Evolutionary conservation across 1,139 yeast species (phyloP).

Genomic region (Maudiozyma humilis): DNA sequence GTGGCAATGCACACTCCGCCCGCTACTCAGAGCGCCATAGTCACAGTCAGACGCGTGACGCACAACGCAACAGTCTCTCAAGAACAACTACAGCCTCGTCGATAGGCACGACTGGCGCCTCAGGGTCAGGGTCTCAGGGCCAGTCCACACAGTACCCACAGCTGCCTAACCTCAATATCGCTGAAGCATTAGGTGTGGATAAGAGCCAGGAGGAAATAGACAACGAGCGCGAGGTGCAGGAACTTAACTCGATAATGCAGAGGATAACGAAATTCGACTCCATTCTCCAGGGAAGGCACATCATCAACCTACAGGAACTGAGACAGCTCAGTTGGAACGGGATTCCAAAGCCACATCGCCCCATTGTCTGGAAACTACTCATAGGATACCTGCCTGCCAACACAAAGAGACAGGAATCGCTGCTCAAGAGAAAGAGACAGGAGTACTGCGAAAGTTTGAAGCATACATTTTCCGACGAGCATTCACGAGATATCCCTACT

Average conservation of each 20-base stretch:
- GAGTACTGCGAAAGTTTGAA: slow-evolving; percentile 72
- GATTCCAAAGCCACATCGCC: slow-evolving; percentile 71
- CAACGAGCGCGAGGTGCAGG: slow-evolving; percentile 41
- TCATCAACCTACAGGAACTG: slow-evolving; percentile 58
- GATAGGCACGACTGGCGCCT: slow-evolving; percentile 22
- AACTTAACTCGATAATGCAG: slow-evolving; percentile 49
- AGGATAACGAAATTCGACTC: slow-evolving; percentile 61
- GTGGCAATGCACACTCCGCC: slow-evolving; percentile 14
- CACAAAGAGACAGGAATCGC: slow-evolving; percentile 59
- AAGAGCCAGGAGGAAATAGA: slow-evolving; percentile 25
- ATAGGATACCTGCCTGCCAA: slow-evolving; percentile 89
- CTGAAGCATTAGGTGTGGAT: slow-evolving; percentile 23
- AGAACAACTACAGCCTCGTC: slow-evolving; percentile 12
- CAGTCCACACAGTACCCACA: slow-evolving; percentile 25
- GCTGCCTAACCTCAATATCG: slow-evolving; percentile 25
- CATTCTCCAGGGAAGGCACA: slow-evolving; percentile 47
- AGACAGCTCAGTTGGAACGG: slow-evolving; percentile 91
- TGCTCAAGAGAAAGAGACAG: slow-evolving; percentile 70
- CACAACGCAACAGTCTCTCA: slow-evolving; percentile 6
- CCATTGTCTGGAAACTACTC: slow-evolving; percentile 81
- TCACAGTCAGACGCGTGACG: background rate
- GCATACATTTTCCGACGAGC: slow-evolving; percentile 46
- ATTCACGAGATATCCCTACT: slow-evolving; percentile 61
- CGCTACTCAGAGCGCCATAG: background rate
- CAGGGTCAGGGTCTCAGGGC: slow-evolving; percentile 4